These are phyloP conservation scores for Arbutus unedo DNA, from an alignment of 148 eudicot species.

Conservation along the genomic window DNA sequence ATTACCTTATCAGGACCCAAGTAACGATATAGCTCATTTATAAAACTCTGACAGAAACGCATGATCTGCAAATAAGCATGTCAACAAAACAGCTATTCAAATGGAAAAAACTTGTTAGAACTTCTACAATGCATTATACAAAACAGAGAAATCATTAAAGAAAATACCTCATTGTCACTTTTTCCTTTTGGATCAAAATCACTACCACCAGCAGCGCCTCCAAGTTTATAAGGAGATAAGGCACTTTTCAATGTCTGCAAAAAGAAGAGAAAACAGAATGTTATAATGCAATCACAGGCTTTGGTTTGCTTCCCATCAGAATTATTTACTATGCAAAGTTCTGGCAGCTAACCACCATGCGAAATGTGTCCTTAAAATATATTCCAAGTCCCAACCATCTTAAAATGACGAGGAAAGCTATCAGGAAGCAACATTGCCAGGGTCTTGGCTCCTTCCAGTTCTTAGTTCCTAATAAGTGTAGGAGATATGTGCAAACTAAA, in stretches of 20 bases:
- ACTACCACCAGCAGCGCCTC: conserved; percentile 99
- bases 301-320: not conserved
- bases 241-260: conserved; percentile 88
- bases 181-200: conserved; percentile 99
- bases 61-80: conserved; percentile 52
- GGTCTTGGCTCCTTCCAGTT: not conserved
- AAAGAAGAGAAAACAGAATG: conserved; percentile 3
- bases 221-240: conserved; percentile 90
- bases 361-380: not conserved
- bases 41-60: conserved; percentile 98
- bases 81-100: not conserved
- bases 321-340: not conserved
- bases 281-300: not conserved
- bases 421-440: not conserved
- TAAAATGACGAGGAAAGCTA: not conserved
- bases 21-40: conserved; percentile 83
- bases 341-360: not conserved
- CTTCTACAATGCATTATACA: not conserved
- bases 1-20: conserved; percentile 92
- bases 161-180: conserved; percentile 83
- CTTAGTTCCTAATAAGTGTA: not conserved
- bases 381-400: not conserved
- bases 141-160: conserved; percentile 11
- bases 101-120: conserved; percentile 3
- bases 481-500: not conserved